A percentile compares a stretch with the other conserved stretches of the same genome.
Conservation (phyloP, 768 basidiomycete genomes). For the Exidia glandulosa region DNA sequence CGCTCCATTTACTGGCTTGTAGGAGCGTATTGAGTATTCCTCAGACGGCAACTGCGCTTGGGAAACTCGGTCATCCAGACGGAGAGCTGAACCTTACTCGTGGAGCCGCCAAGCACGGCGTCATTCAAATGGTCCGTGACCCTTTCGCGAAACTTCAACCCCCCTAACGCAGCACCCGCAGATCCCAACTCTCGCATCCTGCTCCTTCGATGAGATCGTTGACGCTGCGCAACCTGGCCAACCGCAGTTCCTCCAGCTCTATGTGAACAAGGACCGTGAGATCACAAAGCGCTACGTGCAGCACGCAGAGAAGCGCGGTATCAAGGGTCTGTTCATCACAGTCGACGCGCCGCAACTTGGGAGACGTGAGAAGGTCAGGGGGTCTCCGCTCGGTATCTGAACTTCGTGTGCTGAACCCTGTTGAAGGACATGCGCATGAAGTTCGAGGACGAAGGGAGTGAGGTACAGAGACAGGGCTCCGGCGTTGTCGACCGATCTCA, state of each 20-base stretch:
- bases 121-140: conserved; percentile 57
- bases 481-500: conserved; percentile 67
- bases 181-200: conserved; percentile 94
- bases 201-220: conserved; percentile 93
- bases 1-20: conserved; percentile 8
- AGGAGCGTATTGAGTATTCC: neutral
- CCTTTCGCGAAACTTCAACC: neutral
- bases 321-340: conserved; percentile 92
- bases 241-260: conserved; percentile 81
- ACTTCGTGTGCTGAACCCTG: neutral
- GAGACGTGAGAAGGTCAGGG: conserved; percentile 73
- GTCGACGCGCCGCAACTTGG: conserved; percentile 97
- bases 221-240: conserved; percentile 73
- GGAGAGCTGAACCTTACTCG: conserved; percentile 86
- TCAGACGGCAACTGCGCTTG: conserved; percentile 74
- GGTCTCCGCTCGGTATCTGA: conserved; percentile 6
- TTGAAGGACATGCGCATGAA: conserved; percentile 90
- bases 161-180: conserved; percentile 17
- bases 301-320: conserved; percentile 81
- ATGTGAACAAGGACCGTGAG: conserved; percentile 83
- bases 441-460: conserved; percentile 67
- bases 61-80: conserved; percentile 92
- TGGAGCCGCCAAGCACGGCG: conserved; percentile 69
- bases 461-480: conserved; percentile 34
- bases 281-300: conserved; percentile 80